Percentiles rank a stretch among this genome's conserved stretches.
These are phyloP conservation scores for Stemphylium lycopersici DNA, from an alignment of 2,329 filamentous ascomycete genomes.

Conservation along the genomic window DNA sequence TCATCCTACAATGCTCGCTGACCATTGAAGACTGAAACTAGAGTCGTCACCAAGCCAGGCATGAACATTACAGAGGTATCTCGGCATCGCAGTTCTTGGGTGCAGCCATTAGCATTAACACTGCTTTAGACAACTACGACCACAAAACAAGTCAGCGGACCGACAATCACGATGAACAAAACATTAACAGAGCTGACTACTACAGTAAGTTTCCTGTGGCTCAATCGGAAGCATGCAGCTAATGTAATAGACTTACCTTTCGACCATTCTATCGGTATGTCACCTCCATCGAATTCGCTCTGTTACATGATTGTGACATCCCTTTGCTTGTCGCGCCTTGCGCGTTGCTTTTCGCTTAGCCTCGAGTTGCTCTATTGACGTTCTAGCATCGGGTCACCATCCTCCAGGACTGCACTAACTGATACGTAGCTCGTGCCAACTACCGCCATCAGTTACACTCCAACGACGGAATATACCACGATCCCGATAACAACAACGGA, in stretches of 20 bases:
- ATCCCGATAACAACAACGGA: constrained; percentile 17
- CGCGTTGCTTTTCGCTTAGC: not conserved
- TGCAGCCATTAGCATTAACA: not conserved
- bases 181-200: constrained; percentile 19
- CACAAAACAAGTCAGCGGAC: constrained; percentile 1
- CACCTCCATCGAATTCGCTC: not conserved
- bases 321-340: not conserved
- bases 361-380: not conserved
- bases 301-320: not conserved
- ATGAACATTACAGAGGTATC: constrained; percentile 3
- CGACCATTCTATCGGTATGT: constrained; percentile 26
- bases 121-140: not conserved
- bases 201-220: not conserved
- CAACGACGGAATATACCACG: constrained; percentile 18
- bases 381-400: not conserved
- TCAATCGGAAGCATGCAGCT: not conserved
- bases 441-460: constrained; percentile 14
- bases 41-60: constrained; percentile 5
- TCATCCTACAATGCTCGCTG: not conserved
- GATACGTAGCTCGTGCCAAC: constrained; percentile 21
- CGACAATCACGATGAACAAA: constrained; percentile 15
- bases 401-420: not conserved
- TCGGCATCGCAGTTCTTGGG: not conserved
- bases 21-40: not conserved
- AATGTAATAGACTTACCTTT: constrained; percentile 17